Base-by-base conservation (phyloP, 495 filamentous ascomycete species). In the Penicillium ochrochloron region DNA sequence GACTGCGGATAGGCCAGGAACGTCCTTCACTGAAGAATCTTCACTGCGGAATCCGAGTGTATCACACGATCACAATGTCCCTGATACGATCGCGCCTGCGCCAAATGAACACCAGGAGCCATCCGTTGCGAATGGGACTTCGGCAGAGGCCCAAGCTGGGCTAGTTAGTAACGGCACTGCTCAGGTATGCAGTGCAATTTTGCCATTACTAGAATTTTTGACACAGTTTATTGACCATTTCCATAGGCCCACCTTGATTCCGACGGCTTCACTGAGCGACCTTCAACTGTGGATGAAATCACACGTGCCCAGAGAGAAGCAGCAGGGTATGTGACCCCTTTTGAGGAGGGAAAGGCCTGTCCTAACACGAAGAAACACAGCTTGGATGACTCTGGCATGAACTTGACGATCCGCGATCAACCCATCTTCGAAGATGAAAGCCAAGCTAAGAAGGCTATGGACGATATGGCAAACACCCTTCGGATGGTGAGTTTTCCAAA, bases 391-490 rank as follows among this genome's bases (percentile, higher is more conserved):
- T 82, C 87, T 29, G 83, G 90, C 60, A 91, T 97, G 78, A 98
- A 95, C 73, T 80, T 99, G 29, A 95, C 89, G 63, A 99, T 99
- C 65, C 85, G 92, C 64, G 93, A 92, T 66, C 91, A 96, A 62
- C 94, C 96, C 1, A 96, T 99, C 60, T 88, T 88, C 23, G 95
- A 99, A 76, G 95, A 98, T 73, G 92, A 94, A 66, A 87, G 83
- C 59, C 92, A 96, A 73, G 92, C 92, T 3, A 88, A 95, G 75
- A 89, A 91, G 48, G 95, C 96, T 1, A 82, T 97, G 71, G 91
- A 93, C 50, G 94, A 90, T 66, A 92, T 97, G 69, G 93, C 94
- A n/a, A 93, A 91, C 70, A 92, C 92, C 12, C 80, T 99, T 27
- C 83, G 89, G 69, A 75, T 87, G 66, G 88, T 90, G 77, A 72